A percentile compares a stretch with the other conserved stretches of the same genome.
phyloP scores from a whole-genome alignment of 805 yeast genomes.

The Candida sithepensis region DNA sequence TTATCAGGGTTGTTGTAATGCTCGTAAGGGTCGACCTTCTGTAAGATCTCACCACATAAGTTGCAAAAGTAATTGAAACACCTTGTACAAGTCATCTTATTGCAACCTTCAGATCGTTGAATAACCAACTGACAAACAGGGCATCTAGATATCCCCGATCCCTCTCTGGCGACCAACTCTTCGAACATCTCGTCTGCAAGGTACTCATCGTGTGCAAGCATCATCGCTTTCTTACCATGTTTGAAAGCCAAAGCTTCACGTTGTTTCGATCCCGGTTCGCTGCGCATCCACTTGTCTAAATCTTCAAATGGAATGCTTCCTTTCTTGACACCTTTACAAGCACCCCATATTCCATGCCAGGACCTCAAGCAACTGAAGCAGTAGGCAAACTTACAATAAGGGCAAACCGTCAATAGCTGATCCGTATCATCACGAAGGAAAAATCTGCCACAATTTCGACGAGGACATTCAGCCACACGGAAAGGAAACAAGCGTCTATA shows the following conservation, averaged over 20 bases:
- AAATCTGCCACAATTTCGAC: slow-evolving; percentile 40
- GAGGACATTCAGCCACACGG: slow-evolving; percentile 49
- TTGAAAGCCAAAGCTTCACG: slow-evolving; percentile 26
- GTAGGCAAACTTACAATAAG: slow-evolving; percentile 48
- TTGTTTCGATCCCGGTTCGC: slow-evolving; percentile 32
- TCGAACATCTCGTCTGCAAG: slow-evolving; percentile 45
- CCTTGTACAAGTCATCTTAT: slow-evolving; percentile 53
- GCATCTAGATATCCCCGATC: slow-evolving; percentile 43
- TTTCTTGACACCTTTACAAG: slow-evolving; percentile 37
- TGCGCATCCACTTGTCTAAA: slow-evolving; percentile 32
- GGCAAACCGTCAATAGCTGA: slow-evolving; percentile 47
- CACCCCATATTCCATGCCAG: slow-evolving; percentile 54
- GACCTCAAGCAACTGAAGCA: slow-evolving; percentile 55
- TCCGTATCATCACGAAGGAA: slow-evolving; percentile 45
- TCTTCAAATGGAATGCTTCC: slow-evolving; percentile 37
- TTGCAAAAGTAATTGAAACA: slow-evolving; percentile 52
- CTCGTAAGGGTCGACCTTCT: slow-evolving; percentile 42
- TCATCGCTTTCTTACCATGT: slow-evolving; percentile 44
- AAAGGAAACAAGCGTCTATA: slow-evolving; percentile 44
- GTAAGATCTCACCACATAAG: slow-evolving; percentile 44
- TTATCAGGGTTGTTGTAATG: slow-evolving; percentile 44
- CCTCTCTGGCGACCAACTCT: slow-evolving; percentile 38
- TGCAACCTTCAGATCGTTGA: slow-evolving; percentile 60
- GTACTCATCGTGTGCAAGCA: slow-evolving; percentile 41
- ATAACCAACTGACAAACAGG: slow-evolving; percentile 50